These are phyloP conservation scores for Mycena indigotica DNA, from an alignment of 768 basidiomycete species.

Conservation along the genomic window DNA sequence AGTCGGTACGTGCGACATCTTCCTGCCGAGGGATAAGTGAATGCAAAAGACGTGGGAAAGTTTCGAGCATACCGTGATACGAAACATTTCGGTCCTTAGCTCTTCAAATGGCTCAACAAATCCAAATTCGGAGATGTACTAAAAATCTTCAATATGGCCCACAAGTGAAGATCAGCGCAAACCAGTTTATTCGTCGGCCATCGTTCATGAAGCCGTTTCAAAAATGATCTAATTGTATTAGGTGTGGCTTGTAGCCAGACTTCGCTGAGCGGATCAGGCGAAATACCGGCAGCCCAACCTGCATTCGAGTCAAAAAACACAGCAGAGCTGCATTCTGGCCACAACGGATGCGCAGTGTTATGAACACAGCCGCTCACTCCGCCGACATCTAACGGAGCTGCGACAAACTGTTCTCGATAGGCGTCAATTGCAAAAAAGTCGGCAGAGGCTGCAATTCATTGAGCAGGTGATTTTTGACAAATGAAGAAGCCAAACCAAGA, in stretches of 20 bases:
- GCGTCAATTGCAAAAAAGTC: constrained; percentile 59
- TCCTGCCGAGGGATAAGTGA: constrained; percentile 28
- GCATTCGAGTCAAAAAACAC: constrained; percentile 45
- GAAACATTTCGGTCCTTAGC: constrained; percentile 42
- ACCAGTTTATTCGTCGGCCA: constrained; percentile 53
- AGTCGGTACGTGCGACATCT: constrained; percentile 48
- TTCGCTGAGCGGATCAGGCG: constrained; percentile 43
- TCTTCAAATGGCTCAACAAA: constrained; percentile 53
- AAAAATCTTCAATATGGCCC: background rate
- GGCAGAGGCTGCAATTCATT: too few species aligned
- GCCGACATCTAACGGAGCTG: constrained; percentile 41
- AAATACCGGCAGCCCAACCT: constrained; percentile 51
- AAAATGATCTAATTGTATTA: constrained; percentile 36
- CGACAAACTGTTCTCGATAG: constrained; percentile 43
- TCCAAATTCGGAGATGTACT: constrained; percentile 56
- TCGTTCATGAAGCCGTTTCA: constrained; percentile 38
- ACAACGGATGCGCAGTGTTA: constrained; percentile 48
- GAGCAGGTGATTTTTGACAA: too few species aligned
- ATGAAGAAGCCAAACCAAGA: too few species aligned
- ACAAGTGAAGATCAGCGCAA: constrained; percentile 8
- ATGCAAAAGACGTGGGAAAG: background rate
- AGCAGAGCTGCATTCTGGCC: constrained; percentile 50
- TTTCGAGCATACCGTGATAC: constrained; percentile 31
- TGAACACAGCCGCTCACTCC: constrained; percentile 46
- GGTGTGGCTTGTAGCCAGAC: constrained; percentile 49